Percentiles rank a stretch among this genome's conserved stretches.
These are phyloP conservation scores for Ogataea henricii DNA, from an alignment of 805 yeast species.

Conservation along the genomic window DNA sequence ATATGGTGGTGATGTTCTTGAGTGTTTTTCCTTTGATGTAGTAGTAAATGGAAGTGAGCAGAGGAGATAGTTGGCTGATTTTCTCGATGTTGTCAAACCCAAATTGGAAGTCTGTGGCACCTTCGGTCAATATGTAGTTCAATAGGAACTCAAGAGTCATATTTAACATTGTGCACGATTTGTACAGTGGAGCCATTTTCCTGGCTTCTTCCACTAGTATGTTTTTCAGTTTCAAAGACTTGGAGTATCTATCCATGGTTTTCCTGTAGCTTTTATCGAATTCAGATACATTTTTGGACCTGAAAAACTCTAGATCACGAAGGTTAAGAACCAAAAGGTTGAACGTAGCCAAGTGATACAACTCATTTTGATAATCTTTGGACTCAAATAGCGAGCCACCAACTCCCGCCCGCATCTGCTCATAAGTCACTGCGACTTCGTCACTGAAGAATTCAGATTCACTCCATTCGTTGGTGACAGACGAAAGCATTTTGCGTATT, in stretches of 20 bases:
- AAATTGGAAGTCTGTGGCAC: not conserved
- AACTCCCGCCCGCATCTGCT: slow-evolving; percentile 27
- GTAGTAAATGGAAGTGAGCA: slow-evolving; percentile 29
- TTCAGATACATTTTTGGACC: slow-evolving; percentile 20
- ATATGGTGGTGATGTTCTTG: slow-evolving; percentile 8
- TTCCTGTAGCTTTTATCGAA: slow-evolving; percentile 23
- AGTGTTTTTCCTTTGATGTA: slow-evolving; percentile 24
- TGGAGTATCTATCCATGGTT: slow-evolving; percentile 24
- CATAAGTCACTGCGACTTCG: slow-evolving; percentile 21
- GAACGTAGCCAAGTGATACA: slow-evolving; percentile 27
- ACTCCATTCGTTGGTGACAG: slow-evolving; percentile 21
- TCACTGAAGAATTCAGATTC: slow-evolving; percentile 27
- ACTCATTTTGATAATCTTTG: slow-evolving; percentile 24
- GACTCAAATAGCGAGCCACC: slow-evolving; percentile 27
- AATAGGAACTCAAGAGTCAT: slow-evolving; percentile 14
- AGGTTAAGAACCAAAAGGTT: slow-evolving; percentile 27
- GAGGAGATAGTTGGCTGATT: slow-evolving; percentile 25
- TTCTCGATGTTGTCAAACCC: slow-evolving; percentile 8
- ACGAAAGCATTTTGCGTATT: slow-evolving; percentile 32
- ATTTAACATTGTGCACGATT: slow-evolving; percentile 9
- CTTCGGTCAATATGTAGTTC: slow-evolving; percentile 8
- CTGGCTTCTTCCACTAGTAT: slow-evolving; percentile 18
- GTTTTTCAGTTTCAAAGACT: slow-evolving; percentile 23
- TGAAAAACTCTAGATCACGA: slow-evolving; percentile 20
- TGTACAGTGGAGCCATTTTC: slow-evolving; percentile 9